Evolutionary conservation across 2,329 filamentous ascomycete genomes (phyloP).

Genomic region (Fusarium verrucosum): DNA sequence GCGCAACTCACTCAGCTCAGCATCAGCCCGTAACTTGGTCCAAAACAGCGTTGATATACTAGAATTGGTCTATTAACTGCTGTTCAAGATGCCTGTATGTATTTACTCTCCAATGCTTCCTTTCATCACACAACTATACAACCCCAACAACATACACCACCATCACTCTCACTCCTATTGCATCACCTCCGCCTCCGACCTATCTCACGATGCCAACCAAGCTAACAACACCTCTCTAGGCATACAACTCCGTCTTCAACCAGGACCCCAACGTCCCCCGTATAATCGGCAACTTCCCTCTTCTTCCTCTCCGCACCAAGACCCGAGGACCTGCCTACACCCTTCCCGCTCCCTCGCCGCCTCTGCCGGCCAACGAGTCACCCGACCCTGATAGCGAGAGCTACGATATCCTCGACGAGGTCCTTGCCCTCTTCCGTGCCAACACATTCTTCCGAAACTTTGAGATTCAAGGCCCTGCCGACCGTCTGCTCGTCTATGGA

Average conservation of each 20-base stretch:
- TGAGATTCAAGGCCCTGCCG: constrained; percentile 95
- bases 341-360: constrained; percentile 68
- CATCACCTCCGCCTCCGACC: constrained; percentile 28
- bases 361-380: constrained; percentile 68
- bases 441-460: constrained; percentile 99
- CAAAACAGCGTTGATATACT: constrained; percentile 37
- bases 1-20: constrained; percentile 41
- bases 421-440: constrained; percentile 90
- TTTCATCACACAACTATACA: background rate
- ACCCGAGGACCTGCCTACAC: constrained; percentile 95
- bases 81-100: constrained; percentile 60
- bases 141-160: background rate
- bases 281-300: constrained; percentile 86
- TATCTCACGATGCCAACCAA: constrained; percentile 22
- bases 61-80: constrained; percentile 32
- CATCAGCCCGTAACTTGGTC: constrained; percentile 32
- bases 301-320: constrained; percentile 92
- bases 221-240: constrained; percentile 61
- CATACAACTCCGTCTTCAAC: constrained; percentile 98
- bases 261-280: constrained; percentile 73
- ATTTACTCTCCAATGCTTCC: background rate
- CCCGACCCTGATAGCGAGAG: constrained; percentile 88
- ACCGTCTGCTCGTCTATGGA: constrained; percentile 94
- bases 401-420: constrained; percentile 96
- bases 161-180: constrained; percentile 11